These are phyloP conservation scores for Xanthoceras sorbifolium DNA, from an alignment of 345 rosid genomes.

Conservation along the genomic window DNA sequence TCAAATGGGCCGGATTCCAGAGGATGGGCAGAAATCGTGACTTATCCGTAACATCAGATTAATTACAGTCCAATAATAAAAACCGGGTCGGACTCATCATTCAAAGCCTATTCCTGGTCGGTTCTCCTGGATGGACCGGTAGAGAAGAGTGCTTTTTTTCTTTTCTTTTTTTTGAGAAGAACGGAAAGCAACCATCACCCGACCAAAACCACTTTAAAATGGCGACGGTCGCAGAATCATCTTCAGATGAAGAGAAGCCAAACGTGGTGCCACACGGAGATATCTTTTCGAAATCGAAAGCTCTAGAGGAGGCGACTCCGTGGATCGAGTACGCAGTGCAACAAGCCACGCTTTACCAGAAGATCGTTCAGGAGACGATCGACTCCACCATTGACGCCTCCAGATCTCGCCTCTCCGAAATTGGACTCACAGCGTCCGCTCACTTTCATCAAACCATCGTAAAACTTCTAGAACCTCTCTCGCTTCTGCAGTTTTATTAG, in stretches of 20 bases:
- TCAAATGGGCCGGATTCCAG: too few relatives aligned
- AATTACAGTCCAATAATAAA: not conserved
- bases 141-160: not conserved
- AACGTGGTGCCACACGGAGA: slow-evolving; percentile 15
- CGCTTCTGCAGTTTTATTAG: not conserved
- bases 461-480: slow-evolving; percentile 23
- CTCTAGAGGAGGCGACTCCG: slow-evolving; percentile 49
- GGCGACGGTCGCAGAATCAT: slow-evolving; percentile 50
- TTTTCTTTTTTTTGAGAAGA: not conserved
- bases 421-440: slow-evolving; percentile 61
- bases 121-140: not conserved
- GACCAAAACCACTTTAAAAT: slow-evolving; percentile 25
- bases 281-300: slow-evolving; percentile 32
- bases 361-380: slow-evolving; percentile 42
- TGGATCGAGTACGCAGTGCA: slow-evolving; percentile 76
- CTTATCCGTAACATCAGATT: too few relatives aligned
- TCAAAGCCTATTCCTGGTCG: not conserved
- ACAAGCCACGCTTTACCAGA: slow-evolving; percentile 62
- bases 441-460: slow-evolving; percentile 65
- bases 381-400: slow-evolving; percentile 50
- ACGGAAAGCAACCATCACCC: not conserved
- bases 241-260: slow-evolving; percentile 42
- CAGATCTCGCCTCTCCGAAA: slow-evolving; percentile 59
- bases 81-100: not conserved
- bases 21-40: too few relatives aligned